A percentile compares a stretch with the other conserved stretches of the same genome.
Evolutionary conservation across 225 moss, liverwort and hornwort species (phyloP).

Genomic region (Sphagnum contortum): DNA sequence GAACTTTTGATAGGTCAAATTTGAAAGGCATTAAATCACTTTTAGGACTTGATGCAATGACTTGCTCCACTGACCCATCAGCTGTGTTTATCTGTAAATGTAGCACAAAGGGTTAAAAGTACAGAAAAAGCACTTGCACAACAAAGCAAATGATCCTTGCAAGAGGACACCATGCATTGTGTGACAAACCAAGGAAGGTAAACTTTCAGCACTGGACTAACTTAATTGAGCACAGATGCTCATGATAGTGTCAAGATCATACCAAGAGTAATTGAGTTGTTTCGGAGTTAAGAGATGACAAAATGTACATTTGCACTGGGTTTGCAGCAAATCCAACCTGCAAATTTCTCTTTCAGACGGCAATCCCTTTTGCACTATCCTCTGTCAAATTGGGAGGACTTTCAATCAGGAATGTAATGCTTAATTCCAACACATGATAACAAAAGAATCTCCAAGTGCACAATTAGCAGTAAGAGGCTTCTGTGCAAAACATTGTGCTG

Average conservation of each 20-base stretch:
- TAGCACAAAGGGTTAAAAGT: no score
- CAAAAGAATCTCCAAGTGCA: no score
- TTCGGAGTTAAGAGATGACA: constrained; percentile 46
- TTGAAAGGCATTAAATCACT: constrained; percentile 46
- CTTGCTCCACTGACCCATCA: constrained; percentile 48
- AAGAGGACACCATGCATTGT: no score
- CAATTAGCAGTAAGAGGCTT: no score
- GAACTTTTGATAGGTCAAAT: constrained; percentile 52
- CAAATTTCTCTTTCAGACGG: background rate
- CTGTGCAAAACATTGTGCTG: no score
- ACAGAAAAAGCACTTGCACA: no score
- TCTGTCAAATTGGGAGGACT: background rate
- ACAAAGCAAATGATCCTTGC: no score
- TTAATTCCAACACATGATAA: no score
- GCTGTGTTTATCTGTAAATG: constrained; percentile 55
- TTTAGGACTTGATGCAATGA: constrained; percentile 60
- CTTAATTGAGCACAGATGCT: no score
- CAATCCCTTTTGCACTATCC: background rate
- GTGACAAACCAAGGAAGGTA: no score
- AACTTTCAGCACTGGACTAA: no score
- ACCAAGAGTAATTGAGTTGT: constrained; percentile 78
- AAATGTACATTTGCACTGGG: constrained; percentile 60
- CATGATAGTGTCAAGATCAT: background rate
- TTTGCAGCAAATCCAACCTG: constrained; percentile 57
- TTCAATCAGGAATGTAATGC: no score